These are phyloP conservation scores for Pythium guiyangense DNA, from an alignment of 352 stramenopile genomes.

Conservation along the genomic window DNA sequence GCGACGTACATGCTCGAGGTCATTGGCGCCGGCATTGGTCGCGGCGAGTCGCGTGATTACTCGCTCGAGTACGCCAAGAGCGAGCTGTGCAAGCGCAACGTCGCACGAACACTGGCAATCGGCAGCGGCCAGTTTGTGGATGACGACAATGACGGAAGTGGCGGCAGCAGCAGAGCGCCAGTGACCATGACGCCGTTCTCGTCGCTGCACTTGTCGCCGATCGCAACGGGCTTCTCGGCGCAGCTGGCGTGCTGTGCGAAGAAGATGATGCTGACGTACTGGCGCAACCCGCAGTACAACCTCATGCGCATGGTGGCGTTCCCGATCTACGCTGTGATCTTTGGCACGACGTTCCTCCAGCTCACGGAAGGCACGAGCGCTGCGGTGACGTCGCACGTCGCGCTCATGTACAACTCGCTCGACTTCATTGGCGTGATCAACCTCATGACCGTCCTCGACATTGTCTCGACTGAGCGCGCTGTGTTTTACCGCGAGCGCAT, in stretches of 20 bases:
- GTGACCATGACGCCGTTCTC: conserved; percentile 22
- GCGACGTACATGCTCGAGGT: no score
- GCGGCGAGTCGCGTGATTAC: conserved; percentile 27
- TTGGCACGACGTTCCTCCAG: no score
- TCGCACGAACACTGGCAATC: conserved; percentile 22
- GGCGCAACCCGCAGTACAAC: no score
- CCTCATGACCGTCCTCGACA: conserved; percentile 56
- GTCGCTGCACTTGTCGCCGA: conserved; percentile 37
- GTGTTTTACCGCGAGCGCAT: conserved; percentile 60
- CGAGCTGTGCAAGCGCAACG: conserved; percentile 29
- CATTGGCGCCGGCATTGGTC: conserved; percentile 35
- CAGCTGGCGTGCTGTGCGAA: conserved; percentile 20
- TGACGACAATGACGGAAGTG: neutral
- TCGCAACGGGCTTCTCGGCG: conserved; percentile 37
- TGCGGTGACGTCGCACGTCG: no score
- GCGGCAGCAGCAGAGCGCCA: no score
- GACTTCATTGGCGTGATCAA: no score
- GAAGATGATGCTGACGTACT: no score
- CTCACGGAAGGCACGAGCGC: no score
- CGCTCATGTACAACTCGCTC: no score
- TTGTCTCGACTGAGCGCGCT: conserved; percentile 34
- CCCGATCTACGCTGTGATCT: no score
- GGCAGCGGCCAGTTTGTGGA: conserved; percentile 19
- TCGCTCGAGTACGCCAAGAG: no score
- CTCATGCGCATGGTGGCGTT: no score